Base-by-base conservation (phyloP, 345 rosid genomes). In the Odontarrhena argentea region DNA sequence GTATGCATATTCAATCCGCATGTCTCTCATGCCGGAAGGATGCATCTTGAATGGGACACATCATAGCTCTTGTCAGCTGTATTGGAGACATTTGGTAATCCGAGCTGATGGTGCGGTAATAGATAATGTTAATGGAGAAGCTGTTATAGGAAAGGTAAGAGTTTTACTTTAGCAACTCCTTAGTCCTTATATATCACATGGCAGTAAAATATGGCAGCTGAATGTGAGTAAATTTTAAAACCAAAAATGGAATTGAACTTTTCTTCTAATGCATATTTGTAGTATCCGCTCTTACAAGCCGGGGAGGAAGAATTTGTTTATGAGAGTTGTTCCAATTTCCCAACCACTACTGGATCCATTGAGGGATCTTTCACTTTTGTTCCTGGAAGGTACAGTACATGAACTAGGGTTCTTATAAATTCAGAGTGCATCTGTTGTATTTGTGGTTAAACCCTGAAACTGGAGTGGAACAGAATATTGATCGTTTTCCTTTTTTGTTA, bases 321-420 rank as follows among this genome's bases (percentile, higher is more conserved):
- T 52, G 77, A 83, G 73, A 87, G 98, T 65, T 80, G 82, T 73
- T 6, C 85, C 0, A 24, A 45, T 14, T 78, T 82, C 22, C 65
- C 71, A 8, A 41, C 80, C 64, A 12, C 79, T 44, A 49, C 24
- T 67, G 94, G 93, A 36, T 86, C 89, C 4, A 18, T 88, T 69
- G 85, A 85, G 71, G 97, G 97, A 11, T 79, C 84, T 74, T 93
- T 88, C 78, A 84, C 90, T 41, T 93, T 93, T 84, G 84, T 90
- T 11, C 97, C 97, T 45, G 87, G 91, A 79, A 93, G 97, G 92
- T 90, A 85, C 14, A 55, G 34, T 11, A 55, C 69, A 10, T 3
- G 24, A 52, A 41, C 45, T 1, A 14, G 13, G 13, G 51, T 12
- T 55, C 25, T 38, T 37, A 46, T 14, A n/a, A 48, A 40, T 26